These are phyloP conservation scores for Fusarium cicatricum DNA, from an alignment of 2,329 filamentous ascomycete species.

Conservation along the genomic window DNA sequence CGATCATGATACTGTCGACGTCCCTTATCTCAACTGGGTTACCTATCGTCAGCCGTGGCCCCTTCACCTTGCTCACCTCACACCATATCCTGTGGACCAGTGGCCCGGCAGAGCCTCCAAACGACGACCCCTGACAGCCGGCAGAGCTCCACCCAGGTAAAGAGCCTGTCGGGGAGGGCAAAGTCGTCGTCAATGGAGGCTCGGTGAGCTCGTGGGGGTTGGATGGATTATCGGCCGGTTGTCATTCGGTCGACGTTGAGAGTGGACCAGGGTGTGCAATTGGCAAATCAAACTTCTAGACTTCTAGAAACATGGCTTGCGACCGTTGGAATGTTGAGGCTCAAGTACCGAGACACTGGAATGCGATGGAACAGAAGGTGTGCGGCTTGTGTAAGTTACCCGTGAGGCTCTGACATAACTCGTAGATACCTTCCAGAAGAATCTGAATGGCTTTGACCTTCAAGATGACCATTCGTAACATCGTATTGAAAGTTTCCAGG, in stretches of 20 bases:
- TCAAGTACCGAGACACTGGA: constrained; percentile 22
- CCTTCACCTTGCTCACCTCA: constrained; percentile 14
- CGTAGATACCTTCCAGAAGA: not conserved
- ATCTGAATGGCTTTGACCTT: not conserved
- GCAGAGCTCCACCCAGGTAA: constrained; percentile 1
- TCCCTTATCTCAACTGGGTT: not conserved
- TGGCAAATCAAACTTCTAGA: not conserved
- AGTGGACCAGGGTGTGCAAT: not conserved
- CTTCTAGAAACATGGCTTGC: constrained; percentile 10
- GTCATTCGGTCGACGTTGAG: not conserved
- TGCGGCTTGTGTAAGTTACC: not conserved
- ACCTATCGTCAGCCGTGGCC: not conserved
- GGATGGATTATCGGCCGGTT: not conserved
- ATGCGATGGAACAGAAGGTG: constrained; percentile 22
- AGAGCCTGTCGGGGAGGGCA: constrained; percentile 2
- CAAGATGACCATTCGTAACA: not conserved
- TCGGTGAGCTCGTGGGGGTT: constrained; percentile 14
- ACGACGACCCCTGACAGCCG: not conserved
- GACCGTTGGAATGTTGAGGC: constrained; percentile 19
- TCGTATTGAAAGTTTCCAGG: not conserved
- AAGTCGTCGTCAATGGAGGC: not conserved
- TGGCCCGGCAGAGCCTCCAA: constrained; percentile 4
- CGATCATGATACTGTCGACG: constrained; percentile 13
- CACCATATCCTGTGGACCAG: constrained; percentile 10
- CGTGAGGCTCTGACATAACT: constrained; percentile 12